Percentiles rank a stretch among this genome's conserved stretches.
Evolutionary conservation across 768 basidiomycete genomes (phyloP).

Genomic region (Lactifluus pinguis): DNA sequence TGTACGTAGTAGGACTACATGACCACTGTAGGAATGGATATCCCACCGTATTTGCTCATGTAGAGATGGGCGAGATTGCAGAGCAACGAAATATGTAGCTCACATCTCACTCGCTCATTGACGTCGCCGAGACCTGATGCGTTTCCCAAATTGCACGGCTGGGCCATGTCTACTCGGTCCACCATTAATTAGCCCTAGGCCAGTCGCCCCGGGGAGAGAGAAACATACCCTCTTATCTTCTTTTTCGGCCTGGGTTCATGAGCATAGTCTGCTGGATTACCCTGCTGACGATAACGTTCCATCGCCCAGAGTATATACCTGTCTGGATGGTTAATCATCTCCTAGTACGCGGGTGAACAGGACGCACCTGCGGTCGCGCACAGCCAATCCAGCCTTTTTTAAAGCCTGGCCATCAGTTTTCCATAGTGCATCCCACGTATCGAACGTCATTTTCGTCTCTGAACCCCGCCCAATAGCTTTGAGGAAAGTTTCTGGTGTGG

Average conservation of each 20-base stretch:
- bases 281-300: constrained; percentile 63
- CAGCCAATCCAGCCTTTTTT: constrained; percentile 54
- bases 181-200: neutral
- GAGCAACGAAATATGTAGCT: neutral
- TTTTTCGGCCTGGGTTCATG: constrained; percentile 63
- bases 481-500: constrained; percentile 55
- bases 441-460: constrained; percentile 53
- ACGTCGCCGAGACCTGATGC: constrained; percentile 48
- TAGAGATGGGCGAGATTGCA: neutral
- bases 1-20: neutral
- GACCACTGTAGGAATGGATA: neutral
- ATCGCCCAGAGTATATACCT: constrained; percentile 84
- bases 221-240: constrained; percentile 66
- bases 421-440: constrained; percentile 73
- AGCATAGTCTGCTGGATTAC: constrained; percentile 49
- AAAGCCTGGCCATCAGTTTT: constrained; percentile 44
- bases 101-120: neutral
- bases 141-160: constrained; percentile 62
- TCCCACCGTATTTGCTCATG: neutral
- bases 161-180: constrained; percentile 55
- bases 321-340: neutral
- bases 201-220: neutral
- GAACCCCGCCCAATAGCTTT: constrained; percentile 62
- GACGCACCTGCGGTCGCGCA: constrained; percentile 63
- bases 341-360: neutral